Evolutionary conservation across 768 basidiomycete genomes (phyloP), one percentile per base, ranked within the genome.

Genomic region (Leucocoprinus leucothites): DNA sequence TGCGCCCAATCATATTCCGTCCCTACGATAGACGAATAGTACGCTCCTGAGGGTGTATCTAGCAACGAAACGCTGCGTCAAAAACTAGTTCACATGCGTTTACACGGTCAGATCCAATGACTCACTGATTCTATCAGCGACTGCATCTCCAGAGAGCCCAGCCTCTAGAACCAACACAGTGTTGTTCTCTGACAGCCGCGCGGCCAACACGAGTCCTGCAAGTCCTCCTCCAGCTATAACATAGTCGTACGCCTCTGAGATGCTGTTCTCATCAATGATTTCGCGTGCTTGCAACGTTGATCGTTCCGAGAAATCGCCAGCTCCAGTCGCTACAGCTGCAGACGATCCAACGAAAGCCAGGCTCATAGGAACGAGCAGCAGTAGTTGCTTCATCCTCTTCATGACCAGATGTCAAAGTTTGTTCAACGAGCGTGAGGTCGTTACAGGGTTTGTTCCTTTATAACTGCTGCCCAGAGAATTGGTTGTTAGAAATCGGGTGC

Each of bases 1-100:
- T 75, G 78, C 41, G 69, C 61, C 80, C 81, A 84, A 62, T 82
- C 79, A 67, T 80, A 77, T 6, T 71, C 64, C 0, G 77, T 69
- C 48, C 71, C 71, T 31, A 76, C 66, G 28, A 81, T 71, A 3
- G 76, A 76, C 28, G 68, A 61, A 62, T 76, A 80, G 57, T 77
- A 82, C 1, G 80, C 72, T 31, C 75, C 71, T n/a, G 67, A 71
- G 18, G 80, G 80, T 26, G 72, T 61, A 57, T 79, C 79, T 77
- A 59, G 2, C 16, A 26, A 13, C 24, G 35, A 9, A 8, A 21
- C 26, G 28, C 16, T 28, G n/a, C 4, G 5, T 9, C 28, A 49
- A 18, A 22, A n/a, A 6, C 21, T 25, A 9, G 8, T 9, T 19
- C 7, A 28, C 24, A 40, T 44, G 28, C 25, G 50, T 9, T 28